Conservation (phyloP, 2,329 filamentous ascomycete species). For the Plectosphaerella sp. region DNA sequence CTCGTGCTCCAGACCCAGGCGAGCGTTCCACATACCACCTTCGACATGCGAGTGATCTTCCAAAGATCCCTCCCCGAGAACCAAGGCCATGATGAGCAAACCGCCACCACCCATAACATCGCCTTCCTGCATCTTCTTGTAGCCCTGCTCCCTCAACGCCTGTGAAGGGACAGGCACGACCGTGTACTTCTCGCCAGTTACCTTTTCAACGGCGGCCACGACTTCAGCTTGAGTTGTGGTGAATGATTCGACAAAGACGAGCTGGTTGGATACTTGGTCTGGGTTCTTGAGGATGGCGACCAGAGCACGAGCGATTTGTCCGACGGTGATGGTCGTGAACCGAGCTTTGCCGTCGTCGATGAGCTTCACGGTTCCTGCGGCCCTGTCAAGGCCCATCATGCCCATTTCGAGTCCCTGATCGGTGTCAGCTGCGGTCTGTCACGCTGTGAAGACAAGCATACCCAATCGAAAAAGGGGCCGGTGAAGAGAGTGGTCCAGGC, state of each 20-base stretch:
- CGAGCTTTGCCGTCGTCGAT: constrained; percentile 51
- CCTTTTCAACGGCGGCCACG: constrained; percentile 45
- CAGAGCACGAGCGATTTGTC: constrained; percentile 46
- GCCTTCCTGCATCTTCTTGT: no score
- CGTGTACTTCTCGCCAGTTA: constrained; percentile 45
- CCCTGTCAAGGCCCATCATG: constrained; percentile 47
- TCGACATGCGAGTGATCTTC: no score
- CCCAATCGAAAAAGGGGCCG: constrained; percentile 60
- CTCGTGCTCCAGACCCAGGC: no score
- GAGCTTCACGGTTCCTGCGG: constrained; percentile 44
- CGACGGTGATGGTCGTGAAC: constrained; percentile 46
- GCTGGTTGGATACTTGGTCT: constrained; percentile 51
- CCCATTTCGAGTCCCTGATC: constrained; percentile 38
- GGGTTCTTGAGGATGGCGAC: constrained; percentile 43
- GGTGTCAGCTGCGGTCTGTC: neutral
- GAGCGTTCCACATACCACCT: no score
- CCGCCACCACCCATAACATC: no score
- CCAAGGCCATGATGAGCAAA: no score
- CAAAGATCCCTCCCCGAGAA: no score
- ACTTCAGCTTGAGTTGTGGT: constrained; percentile 55
- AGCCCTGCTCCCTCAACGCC: no score
- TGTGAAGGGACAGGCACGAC: constrained; percentile 18
- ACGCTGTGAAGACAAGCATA: constrained; percentile 14
- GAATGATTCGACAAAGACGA: constrained; percentile 54
- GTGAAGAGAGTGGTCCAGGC: constrained; percentile 57